A percentile compares a stretch with the other conserved stretches of the same genome.
phyloP scores from a whole-genome alignment of 768 basidiomycete species.

The Exsudoporus frostii region DNA sequence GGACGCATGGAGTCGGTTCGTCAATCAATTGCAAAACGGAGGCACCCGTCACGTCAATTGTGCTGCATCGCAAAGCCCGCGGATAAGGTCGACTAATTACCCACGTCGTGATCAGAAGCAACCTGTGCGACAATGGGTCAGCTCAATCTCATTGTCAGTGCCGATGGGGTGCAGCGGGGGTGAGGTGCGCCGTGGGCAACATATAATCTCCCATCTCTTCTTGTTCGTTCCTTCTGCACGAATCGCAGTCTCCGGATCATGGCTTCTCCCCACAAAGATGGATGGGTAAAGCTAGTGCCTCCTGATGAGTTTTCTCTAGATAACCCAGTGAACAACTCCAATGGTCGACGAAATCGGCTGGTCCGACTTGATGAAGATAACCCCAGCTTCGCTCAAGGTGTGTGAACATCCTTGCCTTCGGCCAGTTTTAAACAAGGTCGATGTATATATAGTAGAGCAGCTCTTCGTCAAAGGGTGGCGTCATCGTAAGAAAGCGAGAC shows the following conservation, averaged over 20 bases:
- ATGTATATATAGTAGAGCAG: slow-evolving; percentile 40
- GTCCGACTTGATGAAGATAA: slow-evolving; percentile 36
- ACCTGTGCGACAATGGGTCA: slow-evolving; percentile 10
- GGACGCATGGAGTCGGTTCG: neutral
- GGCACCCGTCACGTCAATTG: slow-evolving; percentile 8
- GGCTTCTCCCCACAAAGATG: slow-evolving; percentile 18
- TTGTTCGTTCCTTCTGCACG: neutral
- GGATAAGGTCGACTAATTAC: slow-evolving; percentile 16
- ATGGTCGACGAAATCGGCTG: slow-evolving; percentile 42
- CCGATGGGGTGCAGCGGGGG: slow-evolving; percentile 20
- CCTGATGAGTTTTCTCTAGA: slow-evolving; percentile 37
- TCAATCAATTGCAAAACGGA: slow-evolving; percentile 3
- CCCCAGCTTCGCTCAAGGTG: slow-evolving; percentile 41
- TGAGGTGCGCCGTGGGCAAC: slow-evolving; percentile 19
- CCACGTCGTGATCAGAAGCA: slow-evolving; percentile 14
- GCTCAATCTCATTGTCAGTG: slow-evolving; percentile 8
- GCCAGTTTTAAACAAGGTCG: neutral
- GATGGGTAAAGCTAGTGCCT: slow-evolving; percentile 27
- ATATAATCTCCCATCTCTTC: slow-evolving; percentile 19
- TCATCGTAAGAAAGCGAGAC: slow-evolving; percentile 51
- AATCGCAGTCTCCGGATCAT: slow-evolving; percentile 13
- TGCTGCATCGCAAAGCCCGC: slow-evolving; percentile 9
- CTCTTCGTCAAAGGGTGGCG: slow-evolving; percentile 54
- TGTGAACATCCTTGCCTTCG: slow-evolving; percentile 12
- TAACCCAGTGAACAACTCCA: slow-evolving; percentile 38